Evolutionary conservation across 768 basidiomycete genomes (phyloP).

Genomic region (Sutorius australiensis): DNA sequence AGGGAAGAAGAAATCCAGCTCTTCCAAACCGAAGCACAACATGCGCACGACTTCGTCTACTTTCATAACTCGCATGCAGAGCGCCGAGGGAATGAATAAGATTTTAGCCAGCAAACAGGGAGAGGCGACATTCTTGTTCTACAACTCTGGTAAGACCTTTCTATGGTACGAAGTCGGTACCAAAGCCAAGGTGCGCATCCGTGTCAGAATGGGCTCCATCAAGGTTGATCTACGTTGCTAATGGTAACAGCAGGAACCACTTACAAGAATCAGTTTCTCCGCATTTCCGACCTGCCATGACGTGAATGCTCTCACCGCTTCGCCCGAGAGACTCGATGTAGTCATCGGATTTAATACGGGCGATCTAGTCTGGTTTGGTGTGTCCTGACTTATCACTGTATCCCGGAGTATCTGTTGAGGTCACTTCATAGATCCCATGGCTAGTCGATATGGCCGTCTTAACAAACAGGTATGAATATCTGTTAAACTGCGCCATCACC

Average conservation of each 20-base stretch:
- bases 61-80: conserved; percentile 86
- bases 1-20: conserved; percentile 58
- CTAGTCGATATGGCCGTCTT: conserved; percentile 76
- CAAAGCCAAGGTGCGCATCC: conserved; percentile 66
- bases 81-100: conserved; percentile 70
- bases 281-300: conserved; percentile 89
- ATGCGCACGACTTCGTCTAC: conserved; percentile 88
- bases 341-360: conserved; percentile 92
- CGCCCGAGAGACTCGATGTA: conserved; percentile 75
- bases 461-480: conserved; percentile 67
- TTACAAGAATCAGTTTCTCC: conserved; percentile 81
- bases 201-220: neutral
- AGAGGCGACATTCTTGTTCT: conserved; percentile 84
- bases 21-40: conserved; percentile 81
- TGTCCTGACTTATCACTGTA: conserved; percentile 19
- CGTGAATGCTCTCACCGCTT: conserved; percentile 75
- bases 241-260: conserved; percentile 63
- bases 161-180: conserved; percentile 85
- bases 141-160: conserved; percentile 80
- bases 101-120: conserved; percentile 73
- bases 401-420: conserved; percentile 1
- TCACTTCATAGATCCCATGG: conserved; percentile 60
- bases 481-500: neutral
- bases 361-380: conserved; percentile 95
- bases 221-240: conserved; percentile 1